Evolutionary conservation across 352 stramenopile species (phyloP).

Genomic region (Globisporangium viniferum): DNA sequence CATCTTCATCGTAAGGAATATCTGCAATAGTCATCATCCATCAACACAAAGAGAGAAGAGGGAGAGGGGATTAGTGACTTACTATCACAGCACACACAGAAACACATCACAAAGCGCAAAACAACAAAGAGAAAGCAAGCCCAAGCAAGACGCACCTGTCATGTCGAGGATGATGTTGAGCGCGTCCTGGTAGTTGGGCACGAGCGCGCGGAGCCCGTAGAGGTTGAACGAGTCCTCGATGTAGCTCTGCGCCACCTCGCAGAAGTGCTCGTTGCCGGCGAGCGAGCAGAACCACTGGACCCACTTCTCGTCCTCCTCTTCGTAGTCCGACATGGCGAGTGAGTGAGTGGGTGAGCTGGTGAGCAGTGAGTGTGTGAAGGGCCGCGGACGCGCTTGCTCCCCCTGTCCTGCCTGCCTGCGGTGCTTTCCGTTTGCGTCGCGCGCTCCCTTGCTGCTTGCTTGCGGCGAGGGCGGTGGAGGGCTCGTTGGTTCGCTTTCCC

Average conservation of each 20-base stretch:
- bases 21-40: slow-evolving; percentile 31
- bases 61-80: neutral
- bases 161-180: slow-evolving; percentile 93
- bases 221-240: slow-evolving; percentile 95
- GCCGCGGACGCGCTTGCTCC: neutral
- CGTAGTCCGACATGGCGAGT: slow-evolving; percentile 81
- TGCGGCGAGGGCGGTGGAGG: neutral
- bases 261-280: slow-evolving; percentile 91
- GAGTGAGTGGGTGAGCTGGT: neutral
- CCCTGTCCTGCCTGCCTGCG: neutral
- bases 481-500: slow-evolving; percentile 8
- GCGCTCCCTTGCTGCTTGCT: slow-evolving; percentile 1
- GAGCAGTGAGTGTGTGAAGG: neutral
- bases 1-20: slow-evolving; percentile 87
- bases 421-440: neutral
- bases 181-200: slow-evolving; percentile 89
- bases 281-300: slow-evolving; percentile 92
- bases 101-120: neutral
- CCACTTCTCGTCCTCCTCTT: slow-evolving; percentile 91
- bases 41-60: neutral
- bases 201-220: slow-evolving; percentile 86
- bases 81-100: neutral
- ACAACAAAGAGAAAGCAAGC: neutral
- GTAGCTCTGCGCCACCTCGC: slow-evolving; percentile 90
- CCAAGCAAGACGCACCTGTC: slow-evolving; percentile 41